phyloP scores from a whole-genome alignment of 2,329 filamentous ascomycete species.

The Fusarium mundagurra region DNA sequence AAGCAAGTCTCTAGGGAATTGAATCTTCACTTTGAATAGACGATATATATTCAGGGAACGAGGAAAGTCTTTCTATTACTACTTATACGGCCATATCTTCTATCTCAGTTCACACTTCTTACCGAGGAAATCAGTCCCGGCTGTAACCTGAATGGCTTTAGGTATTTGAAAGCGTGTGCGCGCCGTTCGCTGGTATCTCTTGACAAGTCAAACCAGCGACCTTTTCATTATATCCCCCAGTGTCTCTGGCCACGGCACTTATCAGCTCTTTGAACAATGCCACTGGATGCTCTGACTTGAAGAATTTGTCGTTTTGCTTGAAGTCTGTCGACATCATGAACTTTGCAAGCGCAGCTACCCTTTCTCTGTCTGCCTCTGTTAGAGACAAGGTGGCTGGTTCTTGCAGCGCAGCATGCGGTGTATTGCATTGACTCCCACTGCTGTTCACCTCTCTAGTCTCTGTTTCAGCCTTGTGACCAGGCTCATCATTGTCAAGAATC shows the following conservation, averaged over 20 bases:
- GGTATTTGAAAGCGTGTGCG: neutral
- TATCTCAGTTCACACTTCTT: neutral
- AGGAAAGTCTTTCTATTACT: neutral
- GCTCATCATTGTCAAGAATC: fast-evolving
- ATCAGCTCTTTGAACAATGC: neutral
- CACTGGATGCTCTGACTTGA: neutral
- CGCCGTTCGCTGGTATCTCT: neutral
- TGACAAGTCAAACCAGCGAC: neutral
- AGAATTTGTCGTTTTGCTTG: fast-evolving
- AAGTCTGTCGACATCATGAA: neutral
- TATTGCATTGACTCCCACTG: fast-evolving
- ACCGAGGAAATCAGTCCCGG: fast-evolving
- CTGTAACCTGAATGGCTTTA: neutral
- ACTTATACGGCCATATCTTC: no score
- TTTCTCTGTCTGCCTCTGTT: neutral
- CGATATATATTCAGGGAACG: neutral
- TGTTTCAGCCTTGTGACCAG: no score
- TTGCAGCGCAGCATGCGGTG: neutral
- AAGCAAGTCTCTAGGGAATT: neutral
- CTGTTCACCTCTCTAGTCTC: no score
- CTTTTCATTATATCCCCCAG: neutral
- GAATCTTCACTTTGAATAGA: neutral
- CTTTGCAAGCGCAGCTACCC: neutral
- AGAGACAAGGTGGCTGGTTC: neutral
- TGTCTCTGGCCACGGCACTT: neutral